These are phyloP conservation scores for Colletotrichum karsti DNA, from an alignment of 2,329 filamentous ascomycete genomes.

Conservation along the genomic window DNA sequence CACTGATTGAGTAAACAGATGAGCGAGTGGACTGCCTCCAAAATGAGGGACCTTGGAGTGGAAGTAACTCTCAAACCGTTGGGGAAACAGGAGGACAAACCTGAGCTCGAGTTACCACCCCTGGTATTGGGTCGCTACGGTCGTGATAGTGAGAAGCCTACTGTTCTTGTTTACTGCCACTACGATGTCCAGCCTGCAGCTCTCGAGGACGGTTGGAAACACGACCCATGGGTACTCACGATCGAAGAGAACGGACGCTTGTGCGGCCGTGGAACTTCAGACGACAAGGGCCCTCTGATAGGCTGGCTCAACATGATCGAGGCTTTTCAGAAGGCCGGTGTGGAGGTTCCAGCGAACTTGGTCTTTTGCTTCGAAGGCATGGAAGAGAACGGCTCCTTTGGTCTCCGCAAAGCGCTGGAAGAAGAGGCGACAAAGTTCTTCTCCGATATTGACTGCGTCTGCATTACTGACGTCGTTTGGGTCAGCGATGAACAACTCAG, in stretches of 20 bases:
- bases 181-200: conserved; percentile 98
- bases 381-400: conserved; percentile 98
- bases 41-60: conserved; percentile 87
- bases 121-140: conserved; percentile 93
- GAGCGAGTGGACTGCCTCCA: conserved; percentile 87
- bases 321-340: conserved; percentile 91
- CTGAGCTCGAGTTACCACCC: conserved; percentile 89
- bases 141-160: conserved; percentile 89
- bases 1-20: conserved; percentile 61
- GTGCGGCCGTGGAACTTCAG: conserved; percentile 94
- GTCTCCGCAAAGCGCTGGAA: conserved; percentile 91
- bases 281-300: conserved; percentile 96
- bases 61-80: conserved; percentile 86
- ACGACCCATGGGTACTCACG: conserved; percentile 89
- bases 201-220: conserved; percentile 93
- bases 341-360: conserved; percentile 96
- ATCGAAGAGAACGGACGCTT: conserved; percentile 92
- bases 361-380: conserved; percentile 99
- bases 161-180: conserved; percentile 96
- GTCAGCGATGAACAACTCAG: conserved; percentile 98
- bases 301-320: conserved; percentile 99
- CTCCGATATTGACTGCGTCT: conserved; percentile 93
- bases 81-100: conserved; percentile 85
- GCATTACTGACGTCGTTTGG: conserved; percentile 99
- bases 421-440: conserved; percentile 93